Evolutionary conservation across 225 moss, liverwort and hornwort genomes (phyloP), one percentile per base, ranked within the genome.

Genomic region (Pleurozium schreberi): DNA sequence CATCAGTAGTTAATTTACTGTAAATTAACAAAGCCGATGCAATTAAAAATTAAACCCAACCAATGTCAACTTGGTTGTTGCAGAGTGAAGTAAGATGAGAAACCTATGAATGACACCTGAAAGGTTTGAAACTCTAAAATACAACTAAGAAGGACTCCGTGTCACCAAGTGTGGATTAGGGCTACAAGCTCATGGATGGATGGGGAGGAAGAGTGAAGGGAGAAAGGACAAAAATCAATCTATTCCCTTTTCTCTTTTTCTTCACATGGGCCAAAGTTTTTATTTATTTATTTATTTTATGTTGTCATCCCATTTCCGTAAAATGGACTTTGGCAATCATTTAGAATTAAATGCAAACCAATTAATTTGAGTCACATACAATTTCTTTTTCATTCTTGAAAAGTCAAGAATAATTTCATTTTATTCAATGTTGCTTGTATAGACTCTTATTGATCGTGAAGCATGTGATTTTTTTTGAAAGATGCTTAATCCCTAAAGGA

Each of bases 241-340:
- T 79, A 55, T 57, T 27, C 10, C 18, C 15, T 23, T 9, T n/a
- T 9, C 1, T 55, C 4, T 25, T 55, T 77, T 36, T 50, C 10
- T 78, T 55, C 10, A 38, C 26, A 10, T 38, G 7, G 55, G 27
- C 2, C 7, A 7, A n/a, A 57, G 27, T 1, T 57, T 18, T 57
- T 57, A 38, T n/a, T n/a, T n/a, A n/a, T n/a, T n/a, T n/a, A n/a
- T n/a, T n/a, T n/a, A n/a, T n/a, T n/a, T n/a, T n/a, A 57, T 57
- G 7, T n/a, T n/a, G 7, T n/a, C 15, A 17, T 19, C 11, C 11
- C 0, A 2, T 4, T 47, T 74, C 6, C 0, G 4, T 10, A 55
- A 38, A 55, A n/a, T 16, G 14, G n/a, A 38, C 4, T 57, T 57
- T 10, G 26, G 7, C 26, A 57, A 57, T 79, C 27, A 7, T 79